phyloP scores from a whole-genome alignment of 805 yeast species.

The Hanseniaspora lindneri region DNA sequence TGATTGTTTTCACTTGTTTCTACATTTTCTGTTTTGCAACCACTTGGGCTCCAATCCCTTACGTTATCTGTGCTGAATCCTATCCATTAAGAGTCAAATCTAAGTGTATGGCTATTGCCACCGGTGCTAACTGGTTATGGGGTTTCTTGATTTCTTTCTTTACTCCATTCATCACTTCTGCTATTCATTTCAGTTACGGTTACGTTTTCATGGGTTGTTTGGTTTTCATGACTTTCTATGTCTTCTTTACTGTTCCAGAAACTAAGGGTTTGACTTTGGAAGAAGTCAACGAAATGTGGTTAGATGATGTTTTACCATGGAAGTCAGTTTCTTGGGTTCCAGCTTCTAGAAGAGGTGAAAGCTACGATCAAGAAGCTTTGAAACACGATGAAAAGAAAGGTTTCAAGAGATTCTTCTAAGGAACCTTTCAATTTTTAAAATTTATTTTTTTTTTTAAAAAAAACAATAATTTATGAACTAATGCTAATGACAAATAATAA shows the following conservation, averaged over 20 bases:
- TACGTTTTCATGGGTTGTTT: constrained; percentile 52
- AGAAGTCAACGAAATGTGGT: constrained; percentile 61
- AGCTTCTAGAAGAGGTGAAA: constrained; percentile 30
- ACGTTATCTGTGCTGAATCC: constrained; percentile 50
- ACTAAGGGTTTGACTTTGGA: constrained; percentile 75
- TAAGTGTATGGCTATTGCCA: constrained; percentile 43
- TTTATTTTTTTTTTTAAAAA: neutral
- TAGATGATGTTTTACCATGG: constrained; percentile 36
- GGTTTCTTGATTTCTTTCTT: constrained; percentile 58
- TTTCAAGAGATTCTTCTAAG: constrained; percentile 22
- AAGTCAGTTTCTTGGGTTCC: constrained; percentile 44
- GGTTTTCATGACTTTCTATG: constrained; percentile 49
- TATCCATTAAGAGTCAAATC: constrained; percentile 59
- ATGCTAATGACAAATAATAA: too few species aligned
- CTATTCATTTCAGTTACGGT: constrained; percentile 63
- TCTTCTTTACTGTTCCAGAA: constrained; percentile 62
- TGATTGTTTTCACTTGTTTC: constrained; percentile 32
- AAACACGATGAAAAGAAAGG: constrained; percentile 26
- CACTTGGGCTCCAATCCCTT: constrained; percentile 60
- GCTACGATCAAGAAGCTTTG: constrained; percentile 24
- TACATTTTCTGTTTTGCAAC: constrained; percentile 58
- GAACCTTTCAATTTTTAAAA: too few species aligned
- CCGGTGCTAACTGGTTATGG: constrained; percentile 53
- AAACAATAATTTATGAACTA: neutral
- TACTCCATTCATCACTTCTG: constrained; percentile 60